Percentiles rank a stretch among this genome's conserved stretches.
phyloP scores from a whole-genome alignment of 257 asterid species.

The Ilex asprella region DNA sequence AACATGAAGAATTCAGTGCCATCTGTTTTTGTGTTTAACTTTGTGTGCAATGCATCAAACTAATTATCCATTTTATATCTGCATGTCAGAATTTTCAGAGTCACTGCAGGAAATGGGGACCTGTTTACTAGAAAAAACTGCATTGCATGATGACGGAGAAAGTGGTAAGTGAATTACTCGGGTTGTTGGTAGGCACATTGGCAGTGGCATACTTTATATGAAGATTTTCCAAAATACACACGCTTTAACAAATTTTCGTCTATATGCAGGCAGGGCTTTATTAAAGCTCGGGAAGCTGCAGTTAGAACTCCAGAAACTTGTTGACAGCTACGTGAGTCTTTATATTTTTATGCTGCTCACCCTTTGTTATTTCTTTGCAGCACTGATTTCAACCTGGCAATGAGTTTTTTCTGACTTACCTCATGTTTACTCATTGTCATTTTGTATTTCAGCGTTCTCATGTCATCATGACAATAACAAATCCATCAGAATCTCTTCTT shows the following conservation, averaged over 20 bases:
- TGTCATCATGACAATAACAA: conserved; percentile 73
- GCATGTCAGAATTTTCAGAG: conserved; percentile 81
- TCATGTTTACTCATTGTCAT: not conserved
- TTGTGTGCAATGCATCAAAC: not conserved
- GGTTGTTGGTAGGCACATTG: not conserved
- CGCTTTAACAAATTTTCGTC: not conserved
- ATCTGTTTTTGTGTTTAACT: not conserved
- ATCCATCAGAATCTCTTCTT: conserved; percentile 94
- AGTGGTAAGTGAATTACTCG: conserved; percentile 41
- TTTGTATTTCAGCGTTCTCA: conserved; percentile 68
- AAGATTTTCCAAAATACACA: not conserved
- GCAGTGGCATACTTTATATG: not conserved
- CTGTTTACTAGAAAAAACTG: conserved; percentile 78
- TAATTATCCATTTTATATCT: not conserved
- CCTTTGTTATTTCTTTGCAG: not conserved
- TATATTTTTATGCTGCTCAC: not conserved
- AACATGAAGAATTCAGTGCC: not conserved
- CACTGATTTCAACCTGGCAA: conserved; percentile 8
- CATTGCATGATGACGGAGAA: conserved; percentile 57
- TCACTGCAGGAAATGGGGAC: conserved; percentile 92
- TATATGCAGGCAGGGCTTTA: conserved; percentile 63
- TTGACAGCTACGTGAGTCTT: conserved; percentile 70
- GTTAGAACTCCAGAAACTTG: conserved; percentile 85
- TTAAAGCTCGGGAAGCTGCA: conserved; percentile 70
- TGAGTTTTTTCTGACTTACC: conserved; percentile 17